Conservation (phyloP, 176 grass and related monocot genomes). For the Zizania latifolia region DNA sequence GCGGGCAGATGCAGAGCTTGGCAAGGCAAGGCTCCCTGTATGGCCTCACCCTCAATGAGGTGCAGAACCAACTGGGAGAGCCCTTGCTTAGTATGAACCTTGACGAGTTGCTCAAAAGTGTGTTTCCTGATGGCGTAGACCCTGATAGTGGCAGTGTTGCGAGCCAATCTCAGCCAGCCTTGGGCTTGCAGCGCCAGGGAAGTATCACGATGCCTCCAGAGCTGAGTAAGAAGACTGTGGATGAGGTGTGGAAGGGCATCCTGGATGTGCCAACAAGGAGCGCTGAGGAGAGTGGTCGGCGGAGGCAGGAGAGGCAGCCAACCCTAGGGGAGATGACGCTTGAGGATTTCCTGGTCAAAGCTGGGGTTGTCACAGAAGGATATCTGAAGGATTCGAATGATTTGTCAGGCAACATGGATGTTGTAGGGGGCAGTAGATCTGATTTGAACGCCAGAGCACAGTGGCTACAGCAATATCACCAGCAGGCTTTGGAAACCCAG, state of each 20-base stretch:
- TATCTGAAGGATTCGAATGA: conserved; percentile 38
- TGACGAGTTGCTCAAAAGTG: conserved; percentile 77
- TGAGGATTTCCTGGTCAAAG: conserved; percentile 85
- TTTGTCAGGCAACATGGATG: conserved; percentile 24
- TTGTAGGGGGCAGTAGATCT: conserved; percentile 8
- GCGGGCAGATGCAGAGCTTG: conserved; percentile 38
- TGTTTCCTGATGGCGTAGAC: conserved; percentile 51
- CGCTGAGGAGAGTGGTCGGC: conserved; percentile 10
- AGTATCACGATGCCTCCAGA: conserved; percentile 75
- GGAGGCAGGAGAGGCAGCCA: conserved; percentile 32
- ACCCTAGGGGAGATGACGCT: conserved; percentile 82
- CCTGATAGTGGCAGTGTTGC: background rate
- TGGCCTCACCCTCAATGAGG: conserved; percentile 72
- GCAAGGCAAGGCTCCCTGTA: conserved; percentile 76
- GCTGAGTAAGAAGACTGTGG: conserved; percentile 79
- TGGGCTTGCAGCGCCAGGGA: conserved; percentile 56
- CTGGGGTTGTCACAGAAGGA: conserved; percentile 63
- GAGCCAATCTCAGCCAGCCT: background rate
- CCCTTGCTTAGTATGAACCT: conserved; percentile 91
- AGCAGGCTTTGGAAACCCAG: conserved; percentile 32
- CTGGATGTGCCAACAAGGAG: conserved; percentile 19
- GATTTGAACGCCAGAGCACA: conserved; percentile 30
- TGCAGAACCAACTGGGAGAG: conserved; percentile 68
- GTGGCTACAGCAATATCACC: conserved; percentile 37
- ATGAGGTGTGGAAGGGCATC: conserved; percentile 92